Base-by-base conservation (phyloP, 345 rosid genomes). In the Eutrema yunnanense region DNA sequence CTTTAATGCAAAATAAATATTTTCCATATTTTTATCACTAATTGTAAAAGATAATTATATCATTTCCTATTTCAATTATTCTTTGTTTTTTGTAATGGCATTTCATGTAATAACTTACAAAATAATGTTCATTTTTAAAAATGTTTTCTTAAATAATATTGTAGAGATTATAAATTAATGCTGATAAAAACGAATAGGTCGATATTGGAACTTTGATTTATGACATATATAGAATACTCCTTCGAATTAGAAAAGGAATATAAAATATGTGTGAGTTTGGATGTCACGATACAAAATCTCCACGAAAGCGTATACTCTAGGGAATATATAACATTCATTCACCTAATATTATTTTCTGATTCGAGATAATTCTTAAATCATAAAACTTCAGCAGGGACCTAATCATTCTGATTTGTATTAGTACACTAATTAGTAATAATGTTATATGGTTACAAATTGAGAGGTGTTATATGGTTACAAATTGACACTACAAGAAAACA, bases 251-350 rank as follows among this genome's bases (percentile, higher is more conserved):
- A 63, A 34, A 72, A 33, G 1, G 5, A 63, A 54, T 34, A 73
- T 60, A 63, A 54, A 34, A 55, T 53, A 62, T 22, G 12, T 33
- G 69, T 46, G 41, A 46, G 71, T 46, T 55, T 37, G 57, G 65
- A 36, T 65, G 49, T 53, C 49, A 64, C 32, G 13, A 64, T 3
- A 64, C 57, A 36, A 44, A 36, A 36, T 73, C 71, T 64, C 54
- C 34, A 27, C 41, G 64, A 64, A 26, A 61, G 13, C 61, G 33
- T 50, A 29, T 41, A 53, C 52, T 62, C 9, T 32, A 44, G 43
- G 32, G 3, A n/a, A 60, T 33, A 60, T 2, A 10, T 8, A 6
- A 16, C 42, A 59, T 71, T 38, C 36, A 52, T 50, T 52, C 3
- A 54, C 60, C 11, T 8, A 32, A 8, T 54, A 32, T 32, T 32